Conservation (phyloP, 257 asterid species). For the Buddleja alternifolia region DNA sequence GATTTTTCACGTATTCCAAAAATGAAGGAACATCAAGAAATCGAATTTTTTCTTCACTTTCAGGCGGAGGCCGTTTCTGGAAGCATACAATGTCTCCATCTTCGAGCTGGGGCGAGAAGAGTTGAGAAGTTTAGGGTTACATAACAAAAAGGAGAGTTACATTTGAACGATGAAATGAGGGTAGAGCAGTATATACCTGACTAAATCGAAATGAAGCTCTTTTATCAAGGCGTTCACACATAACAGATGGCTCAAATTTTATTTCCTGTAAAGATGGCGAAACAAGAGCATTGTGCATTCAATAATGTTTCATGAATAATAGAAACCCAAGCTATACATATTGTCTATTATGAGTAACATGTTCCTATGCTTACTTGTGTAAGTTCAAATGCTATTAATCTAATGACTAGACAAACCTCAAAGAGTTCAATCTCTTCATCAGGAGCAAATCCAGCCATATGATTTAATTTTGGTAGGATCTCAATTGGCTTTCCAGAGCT, state of each 20-base stretch:
- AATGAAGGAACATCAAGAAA: constrained; percentile 66
- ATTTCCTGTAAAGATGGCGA: constrained; percentile 60
- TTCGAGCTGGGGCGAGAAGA: constrained; percentile 50
- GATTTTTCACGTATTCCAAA: constrained; percentile 90
- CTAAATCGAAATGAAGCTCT: constrained; percentile 73
- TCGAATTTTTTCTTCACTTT: constrained; percentile 49
- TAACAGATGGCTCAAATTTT: constrained; percentile 89
- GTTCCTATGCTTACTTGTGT: background rate
- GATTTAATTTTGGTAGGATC: constrained; percentile 66
- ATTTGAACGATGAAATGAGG: background rate
- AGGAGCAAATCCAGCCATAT: constrained; percentile 88
- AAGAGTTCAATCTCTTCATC: constrained; percentile 91
- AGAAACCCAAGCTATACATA: background rate
- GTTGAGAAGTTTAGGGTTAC: background rate
- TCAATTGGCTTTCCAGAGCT: constrained; percentile 75
- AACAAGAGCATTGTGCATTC: constrained; percentile 7
- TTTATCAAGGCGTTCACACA: constrained; percentile 92
- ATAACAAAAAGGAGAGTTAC: background rate
- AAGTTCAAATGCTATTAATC: background rate
- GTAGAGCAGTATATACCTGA: constrained; percentile 54
- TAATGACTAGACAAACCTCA: constrained; percentile 63
- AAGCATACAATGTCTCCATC: constrained; percentile 81
- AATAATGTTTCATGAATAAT: background rate
- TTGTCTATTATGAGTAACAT: background rate
- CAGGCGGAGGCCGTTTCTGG: constrained; percentile 54